Percentiles rank a stretch among this genome's conserved stretches.
These are phyloP conservation scores for Paecilomyces niveus DNA, from an alignment of 2,329 filamentous ascomycete species.

Conservation along the genomic window DNA sequence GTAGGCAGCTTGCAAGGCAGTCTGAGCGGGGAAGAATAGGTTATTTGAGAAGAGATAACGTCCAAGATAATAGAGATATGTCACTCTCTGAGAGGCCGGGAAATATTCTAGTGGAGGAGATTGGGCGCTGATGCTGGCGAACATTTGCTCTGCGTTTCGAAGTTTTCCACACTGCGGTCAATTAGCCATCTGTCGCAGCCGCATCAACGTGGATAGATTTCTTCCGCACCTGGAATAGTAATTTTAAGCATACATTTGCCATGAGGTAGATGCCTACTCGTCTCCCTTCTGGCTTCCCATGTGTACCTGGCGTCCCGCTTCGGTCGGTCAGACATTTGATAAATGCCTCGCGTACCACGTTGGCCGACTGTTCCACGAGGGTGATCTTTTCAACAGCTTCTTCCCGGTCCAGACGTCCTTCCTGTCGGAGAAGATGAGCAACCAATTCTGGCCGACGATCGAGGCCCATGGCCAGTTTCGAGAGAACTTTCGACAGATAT, in stretches of 20 bases:
- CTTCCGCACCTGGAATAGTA: conserved; percentile 68
- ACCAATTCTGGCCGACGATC: conserved; percentile 74
- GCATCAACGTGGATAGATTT: background rate
- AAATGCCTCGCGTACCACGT: conserved; percentile 84
- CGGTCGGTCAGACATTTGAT: conserved; percentile 82
- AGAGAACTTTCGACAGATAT: conserved; percentile 70
- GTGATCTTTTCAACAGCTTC: conserved; percentile 65
- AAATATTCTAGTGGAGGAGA: conserved; percentile 76
- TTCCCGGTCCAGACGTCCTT: conserved; percentile 41
- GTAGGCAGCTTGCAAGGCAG: conserved; percentile 73
- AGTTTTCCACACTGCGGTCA: conserved; percentile 64
- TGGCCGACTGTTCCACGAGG: conserved; percentile 78
- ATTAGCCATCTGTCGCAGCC: background rate
- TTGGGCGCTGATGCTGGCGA: conserved; percentile 77
- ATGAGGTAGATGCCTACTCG: conserved; percentile 85
- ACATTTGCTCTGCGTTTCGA: conserved; percentile 77
- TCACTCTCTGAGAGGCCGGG: conserved; percentile 78
- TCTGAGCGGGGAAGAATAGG: conserved; percentile 70
- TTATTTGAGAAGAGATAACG: conserved; percentile 81
- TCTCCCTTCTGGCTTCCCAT: conserved; percentile 69
- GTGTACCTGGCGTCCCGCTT: conserved; percentile 52
- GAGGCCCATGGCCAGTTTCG: conserved; percentile 74
- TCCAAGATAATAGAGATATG: conserved; percentile 90
- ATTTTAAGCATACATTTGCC: conserved; percentile 81
- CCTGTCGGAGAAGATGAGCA: conserved; percentile 48